Conservation (phyloP, 495 filamentous ascomycete species). For the Penicillium lividum region DNA sequence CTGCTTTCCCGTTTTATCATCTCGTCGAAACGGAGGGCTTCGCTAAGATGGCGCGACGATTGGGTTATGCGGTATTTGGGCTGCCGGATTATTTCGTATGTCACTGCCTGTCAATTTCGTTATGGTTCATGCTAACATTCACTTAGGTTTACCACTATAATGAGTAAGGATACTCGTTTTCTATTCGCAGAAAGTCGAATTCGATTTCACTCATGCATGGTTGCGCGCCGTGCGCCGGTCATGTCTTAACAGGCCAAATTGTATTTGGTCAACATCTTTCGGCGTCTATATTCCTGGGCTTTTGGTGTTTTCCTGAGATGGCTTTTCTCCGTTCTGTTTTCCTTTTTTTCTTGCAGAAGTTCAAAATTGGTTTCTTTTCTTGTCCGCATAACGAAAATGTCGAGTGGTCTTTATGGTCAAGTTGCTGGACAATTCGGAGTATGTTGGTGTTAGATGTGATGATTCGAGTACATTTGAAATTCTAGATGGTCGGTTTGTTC, state of each 20-base stretch:
- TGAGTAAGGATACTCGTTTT: conserved; percentile 56
- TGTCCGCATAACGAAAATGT: neutral
- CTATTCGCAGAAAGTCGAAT: neutral
- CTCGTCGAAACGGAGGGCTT: conserved; percentile 98
- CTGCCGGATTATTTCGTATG: conserved; percentile 95
- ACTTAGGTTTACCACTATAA: conserved; percentile 85
- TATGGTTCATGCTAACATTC: neutral
- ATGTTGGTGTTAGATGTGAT: neutral
- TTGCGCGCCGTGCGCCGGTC: conserved; percentile 20
- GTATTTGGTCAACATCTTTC: neutral
- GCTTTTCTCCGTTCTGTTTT: neutral
- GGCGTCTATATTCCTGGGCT: neutral
- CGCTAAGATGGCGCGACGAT: conserved; percentile 88
- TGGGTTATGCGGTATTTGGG: conserved; percentile 82
- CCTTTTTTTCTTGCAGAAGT: neutral
- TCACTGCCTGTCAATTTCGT: no score
- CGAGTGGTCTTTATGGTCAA: neutral
- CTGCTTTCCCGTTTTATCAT: conserved; percentile 93
- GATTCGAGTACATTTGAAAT: neutral
- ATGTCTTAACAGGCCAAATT: neutral
- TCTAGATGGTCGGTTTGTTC: neutral
- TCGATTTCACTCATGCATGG: conserved; percentile 2
- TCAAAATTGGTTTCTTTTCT: neutral
- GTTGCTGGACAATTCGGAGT: neutral
- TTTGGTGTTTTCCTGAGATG: neutral